phyloP scores from a whole-genome alignment of 345 rosid genomes.

The Moricandia moricandioides region DNA sequence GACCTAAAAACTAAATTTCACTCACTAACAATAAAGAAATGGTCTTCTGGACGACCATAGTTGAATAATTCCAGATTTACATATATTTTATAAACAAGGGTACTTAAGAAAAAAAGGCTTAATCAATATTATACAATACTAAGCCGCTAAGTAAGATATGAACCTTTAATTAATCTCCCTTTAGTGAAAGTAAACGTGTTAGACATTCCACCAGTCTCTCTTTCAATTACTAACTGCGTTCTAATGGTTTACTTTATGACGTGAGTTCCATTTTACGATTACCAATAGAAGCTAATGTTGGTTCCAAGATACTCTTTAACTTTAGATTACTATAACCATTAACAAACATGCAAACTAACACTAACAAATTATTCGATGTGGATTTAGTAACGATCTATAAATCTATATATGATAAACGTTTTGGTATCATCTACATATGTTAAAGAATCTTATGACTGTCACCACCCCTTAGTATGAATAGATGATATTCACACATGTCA shows the following conservation, averaged over 20 bases:
- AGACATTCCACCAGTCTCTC: slow-evolving; percentile 1
- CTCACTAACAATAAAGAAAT: neutral
- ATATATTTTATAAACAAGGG: neutral
- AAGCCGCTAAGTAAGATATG: slow-evolving; percentile 5
- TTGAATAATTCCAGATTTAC: neutral
- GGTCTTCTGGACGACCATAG: neutral
- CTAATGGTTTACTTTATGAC: neutral
- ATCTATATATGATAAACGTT: neutral
- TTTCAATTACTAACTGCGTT: slow-evolving; percentile 7
- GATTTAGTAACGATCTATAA: neutral
- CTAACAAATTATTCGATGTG: neutral
- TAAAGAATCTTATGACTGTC: neutral
- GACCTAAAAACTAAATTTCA: neutral
- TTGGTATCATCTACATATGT: neutral
- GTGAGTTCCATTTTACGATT: slow-evolving; percentile 8
- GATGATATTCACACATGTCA: neutral
- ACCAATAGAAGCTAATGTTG: neutral
- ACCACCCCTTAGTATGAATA: neutral
- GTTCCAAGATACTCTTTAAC: neutral
- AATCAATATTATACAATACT: neutral
- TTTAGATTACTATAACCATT: neutral
- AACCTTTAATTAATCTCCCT: slow-evolving; percentile 9
- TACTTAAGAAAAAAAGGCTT: neutral
- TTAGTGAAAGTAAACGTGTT: neutral
- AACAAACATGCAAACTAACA: neutral